Evolutionary conservation across 2,329 filamentous ascomycete species (phyloP).

Genomic region (Dryadomyces quercivorus): DNA sequence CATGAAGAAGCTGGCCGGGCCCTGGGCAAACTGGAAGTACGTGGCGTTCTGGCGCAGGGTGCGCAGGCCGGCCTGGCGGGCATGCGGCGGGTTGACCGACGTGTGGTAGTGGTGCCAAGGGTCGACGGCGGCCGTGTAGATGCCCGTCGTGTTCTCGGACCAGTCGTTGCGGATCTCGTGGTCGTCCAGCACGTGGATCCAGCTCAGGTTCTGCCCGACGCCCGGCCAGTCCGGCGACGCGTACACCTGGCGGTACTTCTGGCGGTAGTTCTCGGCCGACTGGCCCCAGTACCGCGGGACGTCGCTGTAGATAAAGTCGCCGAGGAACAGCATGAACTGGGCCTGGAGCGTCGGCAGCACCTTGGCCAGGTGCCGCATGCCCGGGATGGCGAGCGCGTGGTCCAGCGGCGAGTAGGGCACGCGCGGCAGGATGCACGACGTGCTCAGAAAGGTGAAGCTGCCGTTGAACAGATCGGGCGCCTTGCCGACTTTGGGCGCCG

Average conservation of each 20-base stretch:
- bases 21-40: slow-evolving; percentile 82
- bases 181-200: slow-evolving; percentile 95
- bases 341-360: slow-evolving; percentile 59
- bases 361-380: slow-evolving; percentile 64
- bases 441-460: slow-evolving; percentile 81
- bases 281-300: slow-evolving; percentile 71
- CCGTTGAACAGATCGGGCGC: slow-evolving; percentile 48
- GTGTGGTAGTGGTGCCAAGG: slow-evolving; percentile 83
- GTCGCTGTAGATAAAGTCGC: slow-evolving; percentile 85
- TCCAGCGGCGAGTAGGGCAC: slow-evolving; percentile 82
- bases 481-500: slow-evolving; percentile 59
- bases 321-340: slow-evolving; percentile 71
- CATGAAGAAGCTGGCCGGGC: slow-evolving; percentile 89
- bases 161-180: slow-evolving; percentile 96
- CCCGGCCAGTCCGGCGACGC: slow-evolving; percentile 82
- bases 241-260: slow-evolving; percentile 93
- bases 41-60: slow-evolving; percentile 40
- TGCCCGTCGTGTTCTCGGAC: slow-evolving; percentile 67
- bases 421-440: slow-evolving; percentile 82
- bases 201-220: slow-evolving; percentile 70
- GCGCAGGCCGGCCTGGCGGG: slow-evolving; percentile 33
- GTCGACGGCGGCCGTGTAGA: slow-evolving; percentile 69
- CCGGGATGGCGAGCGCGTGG: slow-evolving; percentile 71
- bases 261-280: slow-evolving; percentile 63
- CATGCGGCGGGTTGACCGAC: slow-evolving; percentile 65